Evolutionary conservation across 2,329 filamentous ascomycete genomes (phyloP), one percentile per base, ranked within the genome.

Genomic region (Biscogniauxia mediterranea): DNA sequence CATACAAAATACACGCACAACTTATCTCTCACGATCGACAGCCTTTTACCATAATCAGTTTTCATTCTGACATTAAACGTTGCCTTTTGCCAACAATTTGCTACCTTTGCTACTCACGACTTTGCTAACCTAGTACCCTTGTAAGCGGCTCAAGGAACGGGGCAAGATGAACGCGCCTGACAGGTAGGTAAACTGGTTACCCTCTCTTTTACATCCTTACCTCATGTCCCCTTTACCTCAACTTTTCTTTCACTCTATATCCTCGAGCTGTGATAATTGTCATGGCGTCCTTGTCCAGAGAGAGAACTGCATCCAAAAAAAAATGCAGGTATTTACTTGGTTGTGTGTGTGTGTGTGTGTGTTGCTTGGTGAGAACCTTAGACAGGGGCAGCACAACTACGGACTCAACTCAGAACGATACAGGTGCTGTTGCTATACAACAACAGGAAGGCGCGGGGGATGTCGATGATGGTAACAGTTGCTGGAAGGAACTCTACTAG

Each of bases 141-240:
- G 38, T 46, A 46, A n/a, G 17, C 38, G 38, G 15, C 38, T 46
- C 17, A 15, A 46, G 13, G 5, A 11, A 46, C 13, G 2, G 17
- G 61, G 8, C 64, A 80, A 68, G 26, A 85, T 85, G 83, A 85
- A 85, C 76, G 83, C 83, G 13, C 83, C 83, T 19, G 83, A 85
- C 70, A 77, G 83, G 83, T 85, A 66, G 74, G 82, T 76, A 49
- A 56, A 55, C 57, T 57, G 23, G 2, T 58, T 23, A 51, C 46
- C 1, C 26, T 56, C 46, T 52, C 52, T 17, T 32, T 56, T 46
- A 2, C 17, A 52, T 7, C 19, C 11, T 23, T 52, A 42, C 38
- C 28, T 46, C 46, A 21, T n/a, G 19, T 52, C 8, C 3, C 15
- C 23, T 15, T 21, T 52, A 6, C 11, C 51, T 52, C 11, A 8